Base-by-base conservation (phyloP, 805 yeast genomes). In the Monosporozyma siamensis region DNA sequence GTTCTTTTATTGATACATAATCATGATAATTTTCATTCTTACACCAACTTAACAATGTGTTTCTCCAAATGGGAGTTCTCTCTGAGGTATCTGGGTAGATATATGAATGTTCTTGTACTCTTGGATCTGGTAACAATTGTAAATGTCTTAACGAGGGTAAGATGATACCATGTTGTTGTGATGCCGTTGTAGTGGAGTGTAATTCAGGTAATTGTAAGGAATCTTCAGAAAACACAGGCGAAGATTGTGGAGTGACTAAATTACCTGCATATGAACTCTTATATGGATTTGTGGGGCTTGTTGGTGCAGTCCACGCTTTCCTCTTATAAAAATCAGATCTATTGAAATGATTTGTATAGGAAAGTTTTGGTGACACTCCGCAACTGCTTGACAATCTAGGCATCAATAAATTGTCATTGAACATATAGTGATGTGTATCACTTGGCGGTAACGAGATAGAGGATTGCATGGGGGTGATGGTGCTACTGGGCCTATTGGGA, bases 81-180 rank as follows among this genome's bases (percentile, higher is more conserved):
- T 53, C 56, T 12, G 65, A 57, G 3, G 67, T 63, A 39, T 63
- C 67, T 9, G 67, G 66, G 43, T 60, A 63, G 17, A 50, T 42
- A 34, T 47, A 48, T 9, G 66, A 56, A 38, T 53, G 50, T 43
- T 59, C 60, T 44, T 59, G 65, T 6, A 52, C 41, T 17, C 52
- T 48, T 8, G 54, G 59, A 42, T 59, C 52, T 3, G 62, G 63
- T 22, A 61, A 40, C 31, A 63, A 44, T 42, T 59, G 53, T 29
- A 63, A 44, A 43, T 63, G 58, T 42, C 52, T 54, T 14, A 63
- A 47, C 3, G 64, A 52, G n/a, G 66, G 66, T 34, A 63, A 40
- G 10, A 24, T 18, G 18, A 24, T 37, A 14, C 24, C 27, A 11
- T 37, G 27, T 8, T 21, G 15, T 20, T 26, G 8, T 10, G 39